phyloP scores from a whole-genome alignment of 2,329 filamentous ascomycete species.

The Colletotrichum magnum region DNA sequence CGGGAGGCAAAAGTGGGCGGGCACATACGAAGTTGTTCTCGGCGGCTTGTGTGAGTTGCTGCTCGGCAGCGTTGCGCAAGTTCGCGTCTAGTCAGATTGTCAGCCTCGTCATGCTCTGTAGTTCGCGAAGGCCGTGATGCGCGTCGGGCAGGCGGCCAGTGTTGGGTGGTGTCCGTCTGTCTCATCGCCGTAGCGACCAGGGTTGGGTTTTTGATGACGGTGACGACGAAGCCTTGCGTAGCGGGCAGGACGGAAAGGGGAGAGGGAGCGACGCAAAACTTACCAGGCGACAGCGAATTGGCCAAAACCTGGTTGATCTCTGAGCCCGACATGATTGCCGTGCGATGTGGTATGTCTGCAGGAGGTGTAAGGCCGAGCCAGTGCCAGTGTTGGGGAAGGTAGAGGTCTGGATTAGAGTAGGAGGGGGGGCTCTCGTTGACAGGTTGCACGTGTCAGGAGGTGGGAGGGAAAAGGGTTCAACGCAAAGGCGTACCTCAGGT shows the following conservation, averaged over 20 bases:
- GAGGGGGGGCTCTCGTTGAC: slow-evolving; percentile 36
- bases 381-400: slow-evolving; percentile 34
- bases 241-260: slow-evolving; percentile 20
- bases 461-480: slow-evolving; percentile 37
- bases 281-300: slow-evolving; percentile 96
- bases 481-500: slow-evolving; percentile 24
- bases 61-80: slow-evolving; percentile 91
- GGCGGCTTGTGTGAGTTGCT: slow-evolving; percentile 92
- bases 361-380: slow-evolving; percentile 37
- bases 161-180: slow-evolving; percentile 20
- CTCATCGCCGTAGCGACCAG: slow-evolving; percentile 30
- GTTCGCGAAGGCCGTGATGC: slow-evolving; percentile 12
- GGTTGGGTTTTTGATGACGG: slow-evolving; percentile 18
- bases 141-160: slow-evolving; percentile 4
- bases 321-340: slow-evolving; percentile 77
- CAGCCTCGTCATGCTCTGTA: slow-evolving; percentile 41
- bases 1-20: slow-evolving; percentile 43
- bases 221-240: slow-evolving; percentile 23
- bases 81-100: slow-evolving; percentile 77
- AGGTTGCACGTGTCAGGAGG: slow-evolving; percentile 41
- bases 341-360: slow-evolving; percentile 36
- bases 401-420: slow-evolving; percentile 23
- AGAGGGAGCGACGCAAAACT: slow-evolving; percentile 51
- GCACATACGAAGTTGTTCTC: slow-evolving; percentile 91
- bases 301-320: slow-evolving; percentile 98